Evolutionary conservation across 2,329 filamentous ascomycete species (phyloP), one percentile per base, ranked within the genome.

Genomic region (Penicillium sp.): DNA sequence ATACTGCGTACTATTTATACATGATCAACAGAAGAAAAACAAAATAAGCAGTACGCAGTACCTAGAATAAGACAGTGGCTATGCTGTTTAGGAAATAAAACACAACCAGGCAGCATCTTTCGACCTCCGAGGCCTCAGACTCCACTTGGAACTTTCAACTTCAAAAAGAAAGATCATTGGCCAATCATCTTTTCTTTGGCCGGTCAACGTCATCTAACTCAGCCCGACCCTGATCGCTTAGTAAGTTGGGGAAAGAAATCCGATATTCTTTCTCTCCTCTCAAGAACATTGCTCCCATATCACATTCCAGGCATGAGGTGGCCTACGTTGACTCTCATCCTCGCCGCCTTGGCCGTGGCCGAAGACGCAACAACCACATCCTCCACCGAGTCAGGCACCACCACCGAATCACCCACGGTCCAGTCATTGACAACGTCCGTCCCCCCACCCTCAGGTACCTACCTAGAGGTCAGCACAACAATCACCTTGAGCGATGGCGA

Each of bases 401-500:
- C 59, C 3, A 46, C 66, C 33, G 55, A 59, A 19, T 65, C 19
- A 51, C 51, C 22, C 18, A 57, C 49, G 0, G 42, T 61, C 34
- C 41, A 61, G 46, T 62, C 61, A 2, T 42, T 56, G 6, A 56
- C 61, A 29, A 50, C 58, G 39, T 56, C 54, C 28, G 64, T 68
- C 29, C 52, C 58, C 12, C 40, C 68, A 10, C 69, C 71, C 8
- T 72, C 72, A 3, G 72, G 73, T 18, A 50, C 54, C 16, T 75
- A 75, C 55, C 46, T 65, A 18, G 66, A 68, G 2, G 66, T 68
- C 43, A 61, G 65, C 5, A 64, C 69, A n/a, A 74, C 71, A 3
- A 46, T 68, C 27, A 65, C 62, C 4, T 51, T 64, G 19, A 47
- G 53, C 35, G 50, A 58, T 52, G 61, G 54, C 6, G 48, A 55